A percentile compares a stretch with the other conserved stretches of the same genome.
phyloP scores from a whole-genome alignment of 2,329 filamentous ascomycete species.

The Cercospora canescens region DNA sequence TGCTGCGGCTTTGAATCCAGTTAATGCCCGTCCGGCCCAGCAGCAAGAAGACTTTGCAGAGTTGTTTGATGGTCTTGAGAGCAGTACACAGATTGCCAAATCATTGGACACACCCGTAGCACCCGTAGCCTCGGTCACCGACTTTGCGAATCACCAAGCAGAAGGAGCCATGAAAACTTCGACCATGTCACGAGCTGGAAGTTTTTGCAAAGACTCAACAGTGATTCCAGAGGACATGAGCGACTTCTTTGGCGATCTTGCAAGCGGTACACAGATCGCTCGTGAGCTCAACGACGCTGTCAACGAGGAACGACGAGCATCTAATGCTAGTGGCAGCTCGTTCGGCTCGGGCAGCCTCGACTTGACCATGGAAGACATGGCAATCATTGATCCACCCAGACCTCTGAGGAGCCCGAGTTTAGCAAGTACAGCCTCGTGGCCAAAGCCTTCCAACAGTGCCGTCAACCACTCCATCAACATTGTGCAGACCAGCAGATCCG shows the following conservation, averaged over 20 bases:
- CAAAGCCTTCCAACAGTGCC: not conserved
- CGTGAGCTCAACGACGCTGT: constrained; percentile 40
- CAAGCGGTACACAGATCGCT: constrained; percentile 48
- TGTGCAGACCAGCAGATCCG: not conserved
- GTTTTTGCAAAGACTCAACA: not conserved
- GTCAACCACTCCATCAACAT: too few relatives aligned
- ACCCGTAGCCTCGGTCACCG: not conserved
- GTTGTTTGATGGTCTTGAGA: constrained; percentile 43
- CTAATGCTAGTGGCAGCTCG: constrained; percentile 28
- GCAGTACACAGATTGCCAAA: constrained; percentile 47
- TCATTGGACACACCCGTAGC: constrained; percentile 33
- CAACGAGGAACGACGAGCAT: not conserved
- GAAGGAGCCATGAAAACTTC: not conserved
- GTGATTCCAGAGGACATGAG: constrained; percentile 22
- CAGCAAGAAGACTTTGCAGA: constrained; percentile 23
- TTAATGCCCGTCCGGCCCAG: not conserved
- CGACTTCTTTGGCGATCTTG: constrained; percentile 42
- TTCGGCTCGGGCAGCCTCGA: constrained; percentile 43
- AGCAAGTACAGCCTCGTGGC: not conserved
- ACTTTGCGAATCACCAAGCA: not conserved
- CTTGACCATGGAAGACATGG: constrained; percentile 43
- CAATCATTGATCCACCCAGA: constrained; percentile 33
- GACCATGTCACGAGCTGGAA: not conserved
- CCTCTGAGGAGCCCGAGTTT: constrained; percentile 2
- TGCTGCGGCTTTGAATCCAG: not conserved